Base-by-base conservation (phyloP, 1,284 basidiomycete species). In the Hortiboletus rubellus region DNA sequence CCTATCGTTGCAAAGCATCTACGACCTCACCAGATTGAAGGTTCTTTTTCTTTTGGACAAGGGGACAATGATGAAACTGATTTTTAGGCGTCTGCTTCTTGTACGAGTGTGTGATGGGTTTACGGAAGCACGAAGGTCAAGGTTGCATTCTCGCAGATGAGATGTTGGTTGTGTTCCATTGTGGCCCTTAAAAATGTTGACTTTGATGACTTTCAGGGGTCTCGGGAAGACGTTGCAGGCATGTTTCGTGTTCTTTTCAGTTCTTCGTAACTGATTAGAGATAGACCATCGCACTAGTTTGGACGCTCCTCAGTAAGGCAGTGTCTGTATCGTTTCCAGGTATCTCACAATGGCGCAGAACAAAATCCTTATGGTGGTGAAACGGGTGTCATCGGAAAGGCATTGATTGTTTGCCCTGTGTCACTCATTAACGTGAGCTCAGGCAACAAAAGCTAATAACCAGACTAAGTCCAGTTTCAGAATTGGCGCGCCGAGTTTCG, bases 141-240 rank as follows among this genome's bases (percentile, higher is more conserved):
- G 97, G 97, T 2, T 96, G 93, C 66, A 98, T 99, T 60, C 81
- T 99, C 31, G 97, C 96, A 2, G 97, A 99, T 73, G 96, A 99
- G 68, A 96, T 97, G 92, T 91, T 12, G 52, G 55, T 58, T 41
- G 40, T 49, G 31, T 52, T 52, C n/a, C 40, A 17, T 55, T 59
- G 37, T 42, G 11, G 12, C 37, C 37, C 37, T 42, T 34, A 33
- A 24, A 50, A 45, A 22, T 60, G 37, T 59, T 63, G 45, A 58
- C 47, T 60, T 52, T 61, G 43, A 46, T 43, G 34, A 45, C 37
- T 44, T 50, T 10, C 60, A 96, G 94, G 94, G 94, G 95, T 46
- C 83, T 97, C 54, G 95, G 95, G 17, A 98, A 98, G 76, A 97
- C 95, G 0, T 75, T 92, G n/a, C 89, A 92, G 77, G 88, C 82